A percentile compares a stretch with the other conserved stretches of the same genome.
phyloP scores from a whole-genome alignment of 2,329 filamentous ascomycete species.

The Alternaria infectoria region DNA sequence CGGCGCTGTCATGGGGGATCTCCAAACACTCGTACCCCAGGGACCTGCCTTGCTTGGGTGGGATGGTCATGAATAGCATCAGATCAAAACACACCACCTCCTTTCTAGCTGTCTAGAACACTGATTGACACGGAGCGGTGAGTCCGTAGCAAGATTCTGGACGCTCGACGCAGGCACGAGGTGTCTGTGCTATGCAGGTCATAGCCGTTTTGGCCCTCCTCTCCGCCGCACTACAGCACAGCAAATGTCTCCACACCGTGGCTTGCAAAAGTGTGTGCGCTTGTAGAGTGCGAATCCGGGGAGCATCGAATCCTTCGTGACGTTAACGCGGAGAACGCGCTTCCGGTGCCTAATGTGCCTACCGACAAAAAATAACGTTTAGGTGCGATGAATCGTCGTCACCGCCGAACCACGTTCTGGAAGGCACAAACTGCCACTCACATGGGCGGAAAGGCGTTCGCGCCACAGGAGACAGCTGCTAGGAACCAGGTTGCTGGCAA shows the following conservation, averaged over 20 bases:
- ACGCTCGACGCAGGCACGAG: constrained; percentile 3
- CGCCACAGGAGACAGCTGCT: neutral
- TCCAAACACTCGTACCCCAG: constrained; percentile 1
- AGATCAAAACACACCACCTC: neutral
- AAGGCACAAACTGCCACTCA: neutral
- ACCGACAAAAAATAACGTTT: neutral
- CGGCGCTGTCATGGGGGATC: constrained; percentile 2
- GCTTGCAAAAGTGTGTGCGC: constrained; percentile 3
- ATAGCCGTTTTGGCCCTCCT: neutral
- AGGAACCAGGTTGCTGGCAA: neutral
- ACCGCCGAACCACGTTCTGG: neutral
- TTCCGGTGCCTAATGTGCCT: constrained; percentile 1
- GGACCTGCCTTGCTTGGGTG: neutral
- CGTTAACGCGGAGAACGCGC: constrained; percentile 6
- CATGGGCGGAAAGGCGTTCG: neutral
- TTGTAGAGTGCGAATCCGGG: constrained; percentile 4
- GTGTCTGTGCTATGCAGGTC: constrained; percentile 4
- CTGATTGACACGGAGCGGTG: neutral
- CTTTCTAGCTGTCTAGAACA: neutral
- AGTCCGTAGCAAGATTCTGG: neutral
- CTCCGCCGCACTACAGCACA: neutral
- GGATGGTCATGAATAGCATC: neutral
- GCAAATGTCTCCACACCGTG: constrained; percentile 2
- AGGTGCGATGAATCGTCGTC: neutral
- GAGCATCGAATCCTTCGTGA: neutral